phyloP scores from a whole-genome alignment of 805 yeast species.

The Phaffomyces thermotolerans region DNA sequence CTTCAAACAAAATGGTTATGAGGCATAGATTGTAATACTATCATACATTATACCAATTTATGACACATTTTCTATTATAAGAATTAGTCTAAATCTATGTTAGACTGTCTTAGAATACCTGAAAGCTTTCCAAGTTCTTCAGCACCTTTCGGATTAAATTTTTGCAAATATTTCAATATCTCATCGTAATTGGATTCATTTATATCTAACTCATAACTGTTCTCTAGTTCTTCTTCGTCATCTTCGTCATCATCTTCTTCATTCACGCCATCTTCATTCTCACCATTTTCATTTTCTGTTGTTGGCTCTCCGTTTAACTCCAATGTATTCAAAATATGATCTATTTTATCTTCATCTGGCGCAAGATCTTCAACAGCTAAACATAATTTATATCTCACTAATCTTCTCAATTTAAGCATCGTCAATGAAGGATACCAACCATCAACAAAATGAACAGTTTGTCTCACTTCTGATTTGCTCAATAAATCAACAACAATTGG shows the following conservation, averaged over 20 bases:
- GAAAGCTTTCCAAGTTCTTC: constrained; percentile 12
- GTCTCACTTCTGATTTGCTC: constrained; percentile 30
- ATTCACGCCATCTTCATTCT: constrained; percentile 19
- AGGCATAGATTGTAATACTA: not conserved
- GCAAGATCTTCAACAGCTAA: constrained; percentile 42
- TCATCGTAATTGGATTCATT: constrained; percentile 20
- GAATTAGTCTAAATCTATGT: constrained; percentile 5
- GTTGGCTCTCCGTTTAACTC: constrained; percentile 18
- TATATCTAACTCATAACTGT: constrained; percentile 24
- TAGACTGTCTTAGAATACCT: constrained; percentile 15
- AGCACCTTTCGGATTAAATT: constrained; percentile 21
- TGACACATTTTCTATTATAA: too few species aligned
- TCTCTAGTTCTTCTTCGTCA: constrained; percentile 26
- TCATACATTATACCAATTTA: not conserved
- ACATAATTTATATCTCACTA: constrained; percentile 66
- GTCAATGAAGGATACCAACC: constrained; percentile 76
- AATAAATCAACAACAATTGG: constrained; percentile 46
- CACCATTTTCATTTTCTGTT: constrained; percentile 12
- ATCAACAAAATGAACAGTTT: constrained; percentile 47
- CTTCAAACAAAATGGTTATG: not conserved
- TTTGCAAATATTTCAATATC: constrained; percentile 15
- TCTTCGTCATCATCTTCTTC: constrained; percentile 26
- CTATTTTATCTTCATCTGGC: constrained; percentile 35
- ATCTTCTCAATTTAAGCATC: constrained; percentile 55
- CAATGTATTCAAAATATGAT: constrained; percentile 29